Conservation (phyloP, 768 basidiomycete species). For the Agrocybe praecox region DNA sequence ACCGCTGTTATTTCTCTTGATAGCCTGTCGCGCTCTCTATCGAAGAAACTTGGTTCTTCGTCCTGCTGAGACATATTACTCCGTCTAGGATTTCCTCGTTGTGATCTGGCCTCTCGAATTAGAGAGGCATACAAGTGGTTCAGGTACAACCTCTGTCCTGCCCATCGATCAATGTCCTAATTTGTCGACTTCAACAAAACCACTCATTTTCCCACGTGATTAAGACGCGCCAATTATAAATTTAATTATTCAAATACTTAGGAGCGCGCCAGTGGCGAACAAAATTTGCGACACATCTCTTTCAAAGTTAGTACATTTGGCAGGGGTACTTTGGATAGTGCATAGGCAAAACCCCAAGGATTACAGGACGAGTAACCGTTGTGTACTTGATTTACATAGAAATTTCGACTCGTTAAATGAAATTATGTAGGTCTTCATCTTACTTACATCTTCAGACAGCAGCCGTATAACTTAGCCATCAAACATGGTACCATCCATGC, state of each 20-base stretch:
- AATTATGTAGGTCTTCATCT: neutral
- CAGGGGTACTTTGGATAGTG: too few relatives aligned
- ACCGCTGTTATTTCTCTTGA: constrained; percentile 76
- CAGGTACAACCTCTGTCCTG: neutral
- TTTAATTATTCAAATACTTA: too few relatives aligned
- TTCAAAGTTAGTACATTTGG: too few relatives aligned
- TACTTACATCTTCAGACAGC: neutral
- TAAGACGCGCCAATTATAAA: neutral
- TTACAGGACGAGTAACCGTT: too few relatives aligned
- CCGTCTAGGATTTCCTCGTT: too few relatives aligned
- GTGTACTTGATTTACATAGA: too few relatives aligned
- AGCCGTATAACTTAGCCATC: constrained; percentile 19
- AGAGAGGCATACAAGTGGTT: constrained; percentile 6
- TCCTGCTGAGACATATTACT: constrained; percentile 40
- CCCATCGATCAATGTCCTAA: neutral
- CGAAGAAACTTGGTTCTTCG: constrained; percentile 68
- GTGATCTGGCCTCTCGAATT: too few relatives aligned
- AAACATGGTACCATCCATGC: constrained; percentile 70
- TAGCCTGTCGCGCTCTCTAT: constrained; percentile 76
- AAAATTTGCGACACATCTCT: too few relatives aligned
- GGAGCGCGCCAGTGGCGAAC: too few relatives aligned
- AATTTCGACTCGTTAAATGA: too few relatives aligned
- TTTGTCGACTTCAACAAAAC: neutral
- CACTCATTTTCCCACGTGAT: neutral
- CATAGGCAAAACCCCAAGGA: too few relatives aligned